Base-by-base conservation (phyloP, 192 early-diverging fungal genomes). In the Coemansia javaensis region DNA sequence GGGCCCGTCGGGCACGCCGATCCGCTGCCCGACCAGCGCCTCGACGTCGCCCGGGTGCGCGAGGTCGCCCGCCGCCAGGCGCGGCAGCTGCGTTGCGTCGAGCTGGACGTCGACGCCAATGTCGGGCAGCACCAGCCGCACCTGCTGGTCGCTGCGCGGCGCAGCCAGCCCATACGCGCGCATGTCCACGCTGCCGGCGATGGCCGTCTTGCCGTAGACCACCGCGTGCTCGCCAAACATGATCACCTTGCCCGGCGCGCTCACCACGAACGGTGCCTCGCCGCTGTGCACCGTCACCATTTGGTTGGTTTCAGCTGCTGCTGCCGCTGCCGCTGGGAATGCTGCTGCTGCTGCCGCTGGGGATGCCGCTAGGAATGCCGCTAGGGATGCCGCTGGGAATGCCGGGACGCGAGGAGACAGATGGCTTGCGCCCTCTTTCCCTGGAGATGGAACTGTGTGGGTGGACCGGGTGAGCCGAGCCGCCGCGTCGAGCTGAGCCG, bases 221-320 rank as follows among this genome's bases (percentile, higher is more conserved):
- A 95, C 96, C 3, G 92, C 90, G 44, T 99, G 96, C 62, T 99
- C 96, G 41, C 96, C 96, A 82, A 99, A 97, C 33, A 97, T 61
- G 50, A 99, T 99, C 55, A 90, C 84, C 56, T 99, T 99, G 46
- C 89, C 96, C n/a, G 96, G 96, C 14, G 96, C 90, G 25, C 85
- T 89, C 21, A 86, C 76, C 37, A 85, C 39, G 31, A 85, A 77
- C 21, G 75, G 55, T 32, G 31, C 16, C 23, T 25, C 25, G 9
- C 34, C 47, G 17, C 24, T 22, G 15, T 44, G 21, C 24, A 53
- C n/a, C 2, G 47, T 52, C 18, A 64, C 58, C 53, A 69, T 63
- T 28, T n/a, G 16, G 2, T 9, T 13, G 34, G 4, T 4, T 36
- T 2, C 2, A 3, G 34, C 34, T 9, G 13, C 17, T 36, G 32